Evolutionary conservation across 2,329 filamentous ascomycete species (phyloP).

Genomic region (Huntiella omanensis): DNA sequence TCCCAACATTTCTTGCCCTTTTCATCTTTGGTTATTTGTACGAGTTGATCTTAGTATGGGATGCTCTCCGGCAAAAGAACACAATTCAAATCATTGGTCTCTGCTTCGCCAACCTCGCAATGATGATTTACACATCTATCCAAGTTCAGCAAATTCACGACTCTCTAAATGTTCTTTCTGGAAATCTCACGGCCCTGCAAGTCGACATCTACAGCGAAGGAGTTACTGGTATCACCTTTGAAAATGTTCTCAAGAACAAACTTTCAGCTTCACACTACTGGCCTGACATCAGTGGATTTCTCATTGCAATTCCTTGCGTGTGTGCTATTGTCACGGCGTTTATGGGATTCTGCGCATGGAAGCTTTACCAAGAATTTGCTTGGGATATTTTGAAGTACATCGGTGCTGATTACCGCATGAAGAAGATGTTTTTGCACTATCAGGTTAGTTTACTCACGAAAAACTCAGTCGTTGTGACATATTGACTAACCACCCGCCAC

Average conservation of each 20-base stretch:
- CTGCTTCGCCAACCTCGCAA: constrained; percentile 76
- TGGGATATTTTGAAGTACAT: constrained; percentile 99
- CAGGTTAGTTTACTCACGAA: constrained; percentile 41
- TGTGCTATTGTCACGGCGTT: constrained; percentile 56
- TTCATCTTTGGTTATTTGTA: constrained; percentile 98
- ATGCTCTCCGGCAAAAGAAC: constrained; percentile 85
- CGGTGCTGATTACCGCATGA: constrained; percentile 90
- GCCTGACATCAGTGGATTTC: constrained; percentile 49
- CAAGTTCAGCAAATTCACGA: constrained; percentile 79
- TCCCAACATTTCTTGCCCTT: constrained; percentile 85
- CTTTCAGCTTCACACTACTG: constrained; percentile 40
- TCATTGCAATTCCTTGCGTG: constrained; percentile 71
- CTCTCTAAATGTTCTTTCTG: constrained; percentile 32
- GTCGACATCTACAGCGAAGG: constrained; percentile 5
- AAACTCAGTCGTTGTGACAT: neutral
- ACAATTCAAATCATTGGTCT: constrained; percentile 96
- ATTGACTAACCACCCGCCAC: neutral
- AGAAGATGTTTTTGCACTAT: constrained; percentile 87
- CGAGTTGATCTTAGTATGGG: constrained; percentile 74
- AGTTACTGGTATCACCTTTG: constrained; percentile 11
- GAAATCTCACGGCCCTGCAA: constrained; percentile 2
- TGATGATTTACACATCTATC: constrained; percentile 82
- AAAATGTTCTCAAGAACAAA: constrained; percentile 16
- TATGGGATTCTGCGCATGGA: constrained; percentile 70
- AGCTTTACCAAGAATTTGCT: constrained; percentile 93